Base-by-base conservation (phyloP, 2,329 filamentous ascomycete species). In the Claviceps sp. region DNA sequence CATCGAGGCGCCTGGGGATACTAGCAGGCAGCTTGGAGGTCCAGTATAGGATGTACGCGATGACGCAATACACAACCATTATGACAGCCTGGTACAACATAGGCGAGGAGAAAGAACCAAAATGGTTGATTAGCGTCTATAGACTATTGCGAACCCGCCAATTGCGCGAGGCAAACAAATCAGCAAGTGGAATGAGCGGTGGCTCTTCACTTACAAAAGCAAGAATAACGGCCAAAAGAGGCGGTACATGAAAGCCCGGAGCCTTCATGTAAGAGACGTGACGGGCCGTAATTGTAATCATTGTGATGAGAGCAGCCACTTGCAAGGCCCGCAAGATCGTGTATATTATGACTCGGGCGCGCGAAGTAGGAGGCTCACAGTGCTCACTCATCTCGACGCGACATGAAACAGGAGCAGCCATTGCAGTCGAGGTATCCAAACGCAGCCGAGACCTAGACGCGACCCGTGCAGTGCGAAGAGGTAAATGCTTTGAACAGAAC, bases 21-120 rank as follows among this genome's bases (percentile, higher is more conserved):
- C 90, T 77, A 56, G 89, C 82, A 4, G 10, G 90, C 83, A 57
- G 8, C 26, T 10, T 8, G 26, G 7, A 10, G 64, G 90, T 87
- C 60, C 82, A 75, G 68, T 89, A 91, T 58, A 90, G 85, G 65
- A 94, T 89, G 70, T 85, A 85, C 17, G 85, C 84, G 60, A 94
- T 83, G 60, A 78, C 77, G 57, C 84, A 80, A 74, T 95, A 95
- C 55, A 95, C 77, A 5, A 83, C 78, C 10, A 87, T 83, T 54
- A 93, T 81, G 69, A 80, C 86, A 38, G 87, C 81, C 89, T 94
- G 56, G 13, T 43, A 13, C 10, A n/a, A n/a, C 14, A 10, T 2
- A 13, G 17, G 6, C 10, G 19, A 38, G 5, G 16, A 48, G 5
- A 24, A 17, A 16, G 22, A 5, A 26, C 4, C 24, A 45, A 14